A percentile compares a stretch with the other conserved stretches of the same genome.
Evolutionary conservation across 257 asterid genomes (phyloP).

Genomic region (Primulina tabacum): DNA sequence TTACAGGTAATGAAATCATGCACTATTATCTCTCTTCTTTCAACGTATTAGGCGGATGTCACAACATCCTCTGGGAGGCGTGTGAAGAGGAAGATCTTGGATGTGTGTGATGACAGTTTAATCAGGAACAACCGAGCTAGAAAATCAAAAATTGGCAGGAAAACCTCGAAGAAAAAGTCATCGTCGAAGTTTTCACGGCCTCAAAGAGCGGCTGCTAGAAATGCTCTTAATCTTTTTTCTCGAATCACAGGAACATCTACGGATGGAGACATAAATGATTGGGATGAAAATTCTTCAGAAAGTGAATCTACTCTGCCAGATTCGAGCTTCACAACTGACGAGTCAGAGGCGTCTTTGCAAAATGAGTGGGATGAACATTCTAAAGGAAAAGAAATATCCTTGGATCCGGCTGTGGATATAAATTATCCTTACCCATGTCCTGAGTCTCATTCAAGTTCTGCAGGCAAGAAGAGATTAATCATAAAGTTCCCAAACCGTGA

Average conservation of each 20-base stretch:
- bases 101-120: constrained; percentile 48
- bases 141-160: constrained; percentile 61
- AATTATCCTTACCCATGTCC: constrained; percentile 43
- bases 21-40: constrained; percentile 11
- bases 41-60: constrained; percentile 55
- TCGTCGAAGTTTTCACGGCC: constrained; percentile 74
- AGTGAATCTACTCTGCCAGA: constrained; percentile 67
- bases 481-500: constrained; percentile 78
- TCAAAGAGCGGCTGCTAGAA: constrained; percentile 95
- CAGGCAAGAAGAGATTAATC: constrained; percentile 64
- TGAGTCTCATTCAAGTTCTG: constrained; percentile 44
- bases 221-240: constrained; percentile 90
- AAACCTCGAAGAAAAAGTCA: constrained; percentile 49
- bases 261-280: constrained; percentile 60
- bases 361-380: constrained; percentile 43
- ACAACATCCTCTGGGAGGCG: constrained; percentile 95
- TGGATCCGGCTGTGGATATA: constrained; percentile 44
- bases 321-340: constrained; percentile 68
- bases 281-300: constrained; percentile 60
- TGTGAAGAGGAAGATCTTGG: constrained; percentile 85
- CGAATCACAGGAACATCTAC: constrained; percentile 77
- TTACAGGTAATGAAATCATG: neutral
- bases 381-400: constrained; percentile 70
- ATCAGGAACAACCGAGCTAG: constrained; percentile 40
- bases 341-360: constrained; percentile 62